Evolutionary conservation across 1,139 yeast species (phyloP), one percentile per base, ranked within the genome.

Genomic region (Taphrina confusa): DNA sequence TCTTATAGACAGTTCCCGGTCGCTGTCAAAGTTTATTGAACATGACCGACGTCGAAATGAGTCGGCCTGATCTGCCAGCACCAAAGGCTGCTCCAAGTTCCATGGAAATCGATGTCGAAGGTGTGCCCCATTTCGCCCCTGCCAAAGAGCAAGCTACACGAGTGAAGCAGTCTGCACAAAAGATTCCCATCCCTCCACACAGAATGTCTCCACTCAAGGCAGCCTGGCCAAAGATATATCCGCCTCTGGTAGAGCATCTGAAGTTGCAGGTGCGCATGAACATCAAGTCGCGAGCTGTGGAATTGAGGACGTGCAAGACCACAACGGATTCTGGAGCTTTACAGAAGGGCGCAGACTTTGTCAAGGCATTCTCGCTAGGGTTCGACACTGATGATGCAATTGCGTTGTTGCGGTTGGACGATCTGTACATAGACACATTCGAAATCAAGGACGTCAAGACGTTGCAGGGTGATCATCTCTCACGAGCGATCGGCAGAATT

Each of bases 401-500:
- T 68, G 97, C 99, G 5, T 78, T 92, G 64, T 79, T 92, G 68
- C 84, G 98, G 74, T 79, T 92, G 70, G 98, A 92, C 73, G 99
- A 92, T 73, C 80, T 92, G 67, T 92, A 91, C 76, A 90, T 94
- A 66, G 98, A 92, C 74, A 90, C 97, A 1, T 92, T 92, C 72
- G 99, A 92, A 72, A 81, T 92, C 68, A 92, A 94, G 74, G 99
- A 92, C 74, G 97, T 92, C 63, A 94, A 92, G 76, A 91, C 97
- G 1, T 78, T 92, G 67, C 84, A 84, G 34, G 98, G 98, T 22
- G 98, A 92, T 74, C 98, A 92, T 80, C 80, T 92, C 73, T 85
- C 96, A 51, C 85, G 99, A 79, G 98, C 99, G 18, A 92, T 92
- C 72, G 99, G 98, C 69, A 90, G 99, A 80, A 92, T 92, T 73